A percentile compares a stretch with the other conserved stretches of the same genome.
Conservation (phyloP, 2,329 filamentous ascomycete species). For the Epichloe glyceriae region DNA sequence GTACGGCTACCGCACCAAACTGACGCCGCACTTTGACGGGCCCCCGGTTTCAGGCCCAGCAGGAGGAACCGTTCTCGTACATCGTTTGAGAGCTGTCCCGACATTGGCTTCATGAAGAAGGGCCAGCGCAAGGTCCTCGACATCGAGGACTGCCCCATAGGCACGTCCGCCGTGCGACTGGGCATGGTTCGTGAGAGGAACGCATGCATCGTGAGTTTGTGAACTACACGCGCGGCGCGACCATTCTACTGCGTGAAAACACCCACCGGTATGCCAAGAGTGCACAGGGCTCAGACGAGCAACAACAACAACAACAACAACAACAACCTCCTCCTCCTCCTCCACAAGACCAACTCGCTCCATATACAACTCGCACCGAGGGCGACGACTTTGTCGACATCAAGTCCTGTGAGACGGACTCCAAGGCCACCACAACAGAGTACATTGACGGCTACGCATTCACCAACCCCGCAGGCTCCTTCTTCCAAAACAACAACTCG, state of each 20-base stretch:
- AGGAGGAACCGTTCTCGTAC: conserved; percentile 31
- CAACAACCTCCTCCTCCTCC: too few species aligned
- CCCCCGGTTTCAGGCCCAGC: conserved; percentile 44
- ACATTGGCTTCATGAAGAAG: conserved; percentile 85
- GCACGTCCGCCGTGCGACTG: conserved; percentile 68
- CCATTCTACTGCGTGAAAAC: conserved; percentile 76
- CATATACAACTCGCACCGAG: conserved; percentile 35
- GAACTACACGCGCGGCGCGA: conserved; percentile 70
- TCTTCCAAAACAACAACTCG: conserved; percentile 99
- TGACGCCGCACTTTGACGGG: conserved; percentile 90
- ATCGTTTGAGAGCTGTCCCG: conserved; percentile 51
- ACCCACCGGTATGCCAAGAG: conserved; percentile 53
- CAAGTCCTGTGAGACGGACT: conserved; percentile 82
- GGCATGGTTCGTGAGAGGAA: conserved; percentile 69
- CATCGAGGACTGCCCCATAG: conserved; percentile 95
- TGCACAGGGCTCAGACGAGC: not conserved
- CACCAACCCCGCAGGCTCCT: conserved; percentile 81
- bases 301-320: conserved; percentile 9
- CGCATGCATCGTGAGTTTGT: conserved; percentile 57
- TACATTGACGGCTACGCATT: conserved; percentile 79
- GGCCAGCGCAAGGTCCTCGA: conserved; percentile 70
- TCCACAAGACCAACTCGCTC: conserved; percentile 13
- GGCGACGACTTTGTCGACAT: conserved; percentile 50
- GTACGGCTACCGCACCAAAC: conserved; percentile 90
- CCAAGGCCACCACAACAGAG: conserved; percentile 71